A percentile compares a stretch with the other conserved stretches of the same genome.
phyloP scores from a whole-genome alignment of 2,329 filamentous ascomycete species.

The Aspergillus sergii region DNA sequence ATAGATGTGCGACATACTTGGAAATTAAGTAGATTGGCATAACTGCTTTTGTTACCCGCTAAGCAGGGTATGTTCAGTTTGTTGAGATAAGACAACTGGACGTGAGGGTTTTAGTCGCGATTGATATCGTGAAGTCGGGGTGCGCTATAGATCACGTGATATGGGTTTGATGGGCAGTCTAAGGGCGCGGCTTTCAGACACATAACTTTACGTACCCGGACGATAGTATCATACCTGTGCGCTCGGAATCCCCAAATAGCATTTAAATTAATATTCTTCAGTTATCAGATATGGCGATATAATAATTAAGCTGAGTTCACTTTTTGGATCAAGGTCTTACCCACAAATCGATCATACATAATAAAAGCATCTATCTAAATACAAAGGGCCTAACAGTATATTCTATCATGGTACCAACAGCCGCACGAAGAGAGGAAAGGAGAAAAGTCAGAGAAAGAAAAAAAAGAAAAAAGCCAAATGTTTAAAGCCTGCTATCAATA shows the following conservation, averaged over 20 bases:
- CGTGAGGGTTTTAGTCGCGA: background rate
- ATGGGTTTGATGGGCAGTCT: background rate
- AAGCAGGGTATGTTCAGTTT: slow-evolving; percentile 1
- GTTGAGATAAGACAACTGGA: background rate
- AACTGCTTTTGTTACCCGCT: slow-evolving; percentile 3
- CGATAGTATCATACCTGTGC: background rate
- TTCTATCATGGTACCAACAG: slow-evolving; percentile 22
- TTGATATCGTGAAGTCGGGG: background rate
- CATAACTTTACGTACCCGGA: background rate
- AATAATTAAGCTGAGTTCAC: slow-evolving; percentile 23
- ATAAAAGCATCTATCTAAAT: slow-evolving; percentile 21
- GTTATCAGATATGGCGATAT: background rate
- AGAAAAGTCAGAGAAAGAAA: slow-evolving; percentile 5
- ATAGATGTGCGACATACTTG: slow-evolving; percentile 32
- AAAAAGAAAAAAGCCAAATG: background rate
- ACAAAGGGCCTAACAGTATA: slow-evolving; percentile 21
- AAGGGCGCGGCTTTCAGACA: background rate
- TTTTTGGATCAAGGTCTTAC: slow-evolving; percentile 15
- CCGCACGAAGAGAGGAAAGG: slow-evolving; percentile 10
- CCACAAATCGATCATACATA: slow-evolving; percentile 11
- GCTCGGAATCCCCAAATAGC: background rate
- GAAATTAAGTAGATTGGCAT: slow-evolving; percentile 44
- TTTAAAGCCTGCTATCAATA: slow-evolving; percentile 19
- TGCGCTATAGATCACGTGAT: background rate
- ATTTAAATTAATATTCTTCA: background rate